Conservation (phyloP, 2,329 filamentous ascomycete genomes). For the Cordyceps sp. region DNA sequence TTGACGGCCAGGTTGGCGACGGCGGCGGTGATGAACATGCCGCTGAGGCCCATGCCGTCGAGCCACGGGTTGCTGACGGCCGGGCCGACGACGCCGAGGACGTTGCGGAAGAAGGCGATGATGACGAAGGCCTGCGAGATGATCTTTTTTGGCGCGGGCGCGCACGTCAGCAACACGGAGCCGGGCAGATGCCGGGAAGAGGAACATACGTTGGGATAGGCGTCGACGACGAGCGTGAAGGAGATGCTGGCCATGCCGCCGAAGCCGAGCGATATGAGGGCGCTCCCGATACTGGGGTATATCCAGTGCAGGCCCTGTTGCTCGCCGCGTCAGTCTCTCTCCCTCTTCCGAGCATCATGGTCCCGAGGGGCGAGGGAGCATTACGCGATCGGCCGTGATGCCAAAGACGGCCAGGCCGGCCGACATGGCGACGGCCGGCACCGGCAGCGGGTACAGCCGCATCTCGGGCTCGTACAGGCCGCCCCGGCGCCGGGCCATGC, state of each 20-base stretch:
- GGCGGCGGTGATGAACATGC: not conserved
- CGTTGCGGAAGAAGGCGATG: not conserved
- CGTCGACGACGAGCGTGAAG: not conserved
- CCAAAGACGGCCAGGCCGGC: conserved; percentile 23
- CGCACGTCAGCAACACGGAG: not conserved
- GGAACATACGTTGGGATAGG: not conserved
- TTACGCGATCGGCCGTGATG: conserved; percentile 15
- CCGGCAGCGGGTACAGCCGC: conserved; percentile 15
- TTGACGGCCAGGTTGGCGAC: not conserved
- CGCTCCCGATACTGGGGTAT: conserved; percentile 18
- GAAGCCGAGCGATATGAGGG: not conserved
- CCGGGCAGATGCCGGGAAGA: too few species aligned
- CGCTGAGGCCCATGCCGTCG: not conserved
- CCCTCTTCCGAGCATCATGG: not conserved
- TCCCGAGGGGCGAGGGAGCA: conserved; percentile 2
- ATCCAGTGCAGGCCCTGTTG: conserved; percentile 28
- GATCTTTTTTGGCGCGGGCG: not conserved
- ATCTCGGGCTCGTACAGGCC: conserved; percentile 28
- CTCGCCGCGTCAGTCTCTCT: conserved; percentile 6
- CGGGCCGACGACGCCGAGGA: not conserved
- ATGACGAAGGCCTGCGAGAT: not conserved
- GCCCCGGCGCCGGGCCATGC: conserved; percentile 18
- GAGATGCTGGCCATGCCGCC: not conserved
- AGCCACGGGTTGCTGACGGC: not conserved
- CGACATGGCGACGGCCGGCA: conserved; percentile 15